These are phyloP conservation scores for Metschnikowia koreensis DNA, from an alignment of 805 yeast species.

Conservation along the genomic window DNA sequence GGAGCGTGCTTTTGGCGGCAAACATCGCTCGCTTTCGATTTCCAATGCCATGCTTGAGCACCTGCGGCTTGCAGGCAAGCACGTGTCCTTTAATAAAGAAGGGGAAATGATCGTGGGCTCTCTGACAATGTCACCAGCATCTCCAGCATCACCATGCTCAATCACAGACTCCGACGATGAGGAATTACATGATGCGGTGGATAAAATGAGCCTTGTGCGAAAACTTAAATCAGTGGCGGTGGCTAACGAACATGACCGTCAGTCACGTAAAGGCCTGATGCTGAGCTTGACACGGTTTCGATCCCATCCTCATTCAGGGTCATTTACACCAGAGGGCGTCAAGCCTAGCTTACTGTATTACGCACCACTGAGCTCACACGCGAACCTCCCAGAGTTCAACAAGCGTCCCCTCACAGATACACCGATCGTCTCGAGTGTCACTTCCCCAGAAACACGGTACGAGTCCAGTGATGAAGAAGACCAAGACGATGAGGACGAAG, in stretches of 20 bases:
- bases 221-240: conserved; percentile 13
- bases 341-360: conserved; percentile 14
- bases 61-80: conserved; percentile 21
- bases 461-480: conserved; percentile 33
- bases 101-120: conserved; percentile 17
- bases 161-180: conserved; percentile 16
- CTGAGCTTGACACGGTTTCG: conserved; percentile 16
- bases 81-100: conserved; percentile 21
- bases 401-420: conserved; percentile 75
- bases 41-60: conserved; percentile 26
- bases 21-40: conserved; percentile 23
- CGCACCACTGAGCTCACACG: conserved; percentile 13
- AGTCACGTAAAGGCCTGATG: conserved; percentile 6
- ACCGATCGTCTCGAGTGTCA: conserved; percentile 57
- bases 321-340: conserved; percentile 15
- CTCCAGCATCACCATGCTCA: conserved; percentile 12
- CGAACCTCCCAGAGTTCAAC: conserved; percentile 55
- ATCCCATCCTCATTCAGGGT: conserved; percentile 17
- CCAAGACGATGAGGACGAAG: not conserved
- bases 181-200: conserved; percentile 8
- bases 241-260: conserved; percentile 6
- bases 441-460: conserved; percentile 48
- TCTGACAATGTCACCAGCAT: conserved; percentile 12
- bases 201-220: conserved; percentile 8
- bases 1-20: not conserved